Evolutionary conservation across 345 rosid species (phyloP).

Genomic region (Eucalyptus grandis): DNA sequence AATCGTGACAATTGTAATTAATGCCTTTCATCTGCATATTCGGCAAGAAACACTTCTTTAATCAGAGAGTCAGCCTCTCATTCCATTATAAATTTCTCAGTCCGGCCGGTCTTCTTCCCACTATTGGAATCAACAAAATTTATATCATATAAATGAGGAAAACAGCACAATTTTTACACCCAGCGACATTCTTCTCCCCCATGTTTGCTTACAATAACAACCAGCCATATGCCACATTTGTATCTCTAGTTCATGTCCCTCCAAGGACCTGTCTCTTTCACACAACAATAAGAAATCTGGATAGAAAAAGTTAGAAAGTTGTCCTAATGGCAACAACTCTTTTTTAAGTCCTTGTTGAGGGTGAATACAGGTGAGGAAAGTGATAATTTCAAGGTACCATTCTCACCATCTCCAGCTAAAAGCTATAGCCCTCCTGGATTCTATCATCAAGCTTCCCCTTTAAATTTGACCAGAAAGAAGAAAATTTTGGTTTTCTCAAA

Average conservation of each 20-base stretch:
- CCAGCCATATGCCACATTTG: constrained; percentile 8
- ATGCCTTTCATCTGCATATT: neutral
- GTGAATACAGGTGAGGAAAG: neutral
- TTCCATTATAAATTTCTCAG: neutral
- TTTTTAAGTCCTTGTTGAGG: neutral
- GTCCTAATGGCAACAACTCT: neutral
- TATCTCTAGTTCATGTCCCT: neutral
- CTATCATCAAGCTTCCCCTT: neutral
- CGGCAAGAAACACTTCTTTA: constrained; percentile 1
- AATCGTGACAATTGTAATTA: neutral
- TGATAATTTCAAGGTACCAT: neutral
- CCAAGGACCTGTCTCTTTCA: neutral
- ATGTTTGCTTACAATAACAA: neutral
- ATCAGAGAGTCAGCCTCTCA: neutral
- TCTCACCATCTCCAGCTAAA: neutral
- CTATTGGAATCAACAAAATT: neutral
- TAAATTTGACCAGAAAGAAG: neutral
- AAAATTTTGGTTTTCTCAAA: neutral
- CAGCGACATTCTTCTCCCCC: neutral
- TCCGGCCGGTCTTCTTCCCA: neutral
- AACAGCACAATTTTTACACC: neutral
- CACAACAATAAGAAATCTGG: neutral
- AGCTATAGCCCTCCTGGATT: neutral
- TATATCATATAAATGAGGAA: neutral
- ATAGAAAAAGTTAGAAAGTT: neutral